Conservation (phyloP, 768 basidiomycete genomes). For the Russula foetens region DNA sequence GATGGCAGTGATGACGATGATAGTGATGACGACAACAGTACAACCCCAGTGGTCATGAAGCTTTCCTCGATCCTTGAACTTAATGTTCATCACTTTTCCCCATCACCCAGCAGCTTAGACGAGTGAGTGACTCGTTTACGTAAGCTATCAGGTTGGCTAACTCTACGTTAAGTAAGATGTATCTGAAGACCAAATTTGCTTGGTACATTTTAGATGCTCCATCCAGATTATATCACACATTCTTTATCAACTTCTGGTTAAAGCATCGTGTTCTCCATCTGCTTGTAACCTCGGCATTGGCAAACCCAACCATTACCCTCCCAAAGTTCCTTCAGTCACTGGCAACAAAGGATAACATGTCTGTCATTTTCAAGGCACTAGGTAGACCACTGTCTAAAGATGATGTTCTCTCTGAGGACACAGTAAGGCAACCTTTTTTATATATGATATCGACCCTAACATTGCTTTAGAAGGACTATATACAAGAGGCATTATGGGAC, state of each 20-base stretch:
- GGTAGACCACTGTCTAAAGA: not conserved
- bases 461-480: not conserved
- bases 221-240: slow-evolving; percentile 35
- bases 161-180: slow-evolving; percentile 42
- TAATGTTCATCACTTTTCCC: slow-evolving; percentile 35
- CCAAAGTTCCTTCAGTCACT: not conserved
- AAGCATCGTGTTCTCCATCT: slow-evolving; percentile 43
- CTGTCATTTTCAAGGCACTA: not conserved
- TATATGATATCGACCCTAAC: not conserved
- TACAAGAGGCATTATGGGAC: not conserved
- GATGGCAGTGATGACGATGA: slow-evolving; percentile 24
- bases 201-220: slow-evolving; percentile 65
- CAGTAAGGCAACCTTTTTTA: not conserved
- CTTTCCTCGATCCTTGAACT: slow-evolving; percentile 40
- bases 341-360: not conserved
- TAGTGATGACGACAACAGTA: not conserved
- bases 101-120: slow-evolving; percentile 32
- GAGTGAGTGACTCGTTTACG: slow-evolving; percentile 29
- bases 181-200: slow-evolving; percentile 49
- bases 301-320: not conserved
- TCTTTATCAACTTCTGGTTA: slow-evolving; percentile 41
- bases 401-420: not conserved
- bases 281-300: slow-evolving; percentile 28
- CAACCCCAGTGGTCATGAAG: slow-evolving; percentile 27
- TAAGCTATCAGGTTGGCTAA: not conserved